phyloP scores from a whole-genome alignment of 2,329 filamentous ascomycete genomes.

The Stagonosporopsis chrysanthemi region DNA sequence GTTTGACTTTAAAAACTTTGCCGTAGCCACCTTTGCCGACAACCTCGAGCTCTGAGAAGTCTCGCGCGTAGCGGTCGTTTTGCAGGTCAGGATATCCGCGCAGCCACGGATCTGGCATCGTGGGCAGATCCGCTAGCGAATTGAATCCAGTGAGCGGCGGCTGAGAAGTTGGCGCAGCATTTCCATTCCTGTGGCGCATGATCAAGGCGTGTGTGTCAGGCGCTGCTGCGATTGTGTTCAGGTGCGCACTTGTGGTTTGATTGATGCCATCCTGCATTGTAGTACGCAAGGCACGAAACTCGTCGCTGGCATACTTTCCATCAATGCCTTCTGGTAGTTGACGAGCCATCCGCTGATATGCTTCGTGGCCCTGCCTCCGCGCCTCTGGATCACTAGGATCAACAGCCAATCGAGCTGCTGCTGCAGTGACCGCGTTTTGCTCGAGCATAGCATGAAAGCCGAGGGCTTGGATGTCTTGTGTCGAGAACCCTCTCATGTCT shows the following conservation, averaged over 20 bases:
- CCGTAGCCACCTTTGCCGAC: conserved; percentile 72
- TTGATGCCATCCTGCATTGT: conserved; percentile 52
- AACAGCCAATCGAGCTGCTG: conserved; percentile 47
- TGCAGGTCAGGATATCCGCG: conserved; percentile 41
- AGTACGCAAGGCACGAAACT: conserved; percentile 44
- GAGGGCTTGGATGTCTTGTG: conserved; percentile 45
- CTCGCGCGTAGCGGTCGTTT: conserved; percentile 42
- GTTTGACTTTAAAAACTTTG: conserved; percentile 67
- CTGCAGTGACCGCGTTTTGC: conserved; percentile 52
- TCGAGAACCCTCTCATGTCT: conserved; percentile 31
- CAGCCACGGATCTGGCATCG: conserved; percentile 29
- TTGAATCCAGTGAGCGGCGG: conserved; percentile 25
- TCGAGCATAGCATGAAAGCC: conserved; percentile 57
- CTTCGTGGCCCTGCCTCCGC: conserved; percentile 44
- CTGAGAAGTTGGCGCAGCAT: conserved; percentile 13
- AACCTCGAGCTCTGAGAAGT: conserved; percentile 54
- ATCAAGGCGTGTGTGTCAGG: conserved; percentile 38
- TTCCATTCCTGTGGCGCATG: conserved; percentile 20
- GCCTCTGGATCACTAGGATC: conserved; percentile 47
- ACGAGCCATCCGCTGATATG: conserved; percentile 50
- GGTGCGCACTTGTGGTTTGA: conserved; percentile 33
- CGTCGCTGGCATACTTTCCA: conserved; percentile 49
- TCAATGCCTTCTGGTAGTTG: conserved; percentile 51
- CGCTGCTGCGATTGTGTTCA: conserved; percentile 31
- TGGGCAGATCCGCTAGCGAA: conserved; percentile 24